Evolutionary conservation across 2,329 filamentous ascomycete species (phyloP).

Genomic region (Ilyonectria destructans): DNA sequence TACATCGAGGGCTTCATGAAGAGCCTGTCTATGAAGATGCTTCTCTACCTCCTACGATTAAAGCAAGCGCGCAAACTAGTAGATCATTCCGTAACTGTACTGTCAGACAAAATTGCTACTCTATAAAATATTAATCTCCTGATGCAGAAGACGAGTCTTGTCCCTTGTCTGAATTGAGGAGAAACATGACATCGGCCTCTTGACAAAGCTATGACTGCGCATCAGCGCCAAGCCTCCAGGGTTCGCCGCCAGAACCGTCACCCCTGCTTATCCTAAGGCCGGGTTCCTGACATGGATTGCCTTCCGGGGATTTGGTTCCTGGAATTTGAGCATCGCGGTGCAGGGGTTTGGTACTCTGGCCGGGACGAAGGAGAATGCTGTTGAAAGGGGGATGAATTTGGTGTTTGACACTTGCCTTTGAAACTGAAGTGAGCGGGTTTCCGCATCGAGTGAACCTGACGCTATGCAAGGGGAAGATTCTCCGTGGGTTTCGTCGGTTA

Average conservation of each 20-base stretch:
- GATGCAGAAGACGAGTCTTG: constrained; percentile 1
- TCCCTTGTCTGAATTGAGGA: neutral
- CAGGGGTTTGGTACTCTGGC: neutral
- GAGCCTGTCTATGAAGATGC: constrained; percentile 2
- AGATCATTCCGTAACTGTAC: neutral
- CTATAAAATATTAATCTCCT: neutral
- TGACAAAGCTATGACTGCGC: constrained; percentile 11
- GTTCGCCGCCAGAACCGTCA: neutral
- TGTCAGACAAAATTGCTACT: neutral
- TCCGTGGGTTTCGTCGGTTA: neutral
- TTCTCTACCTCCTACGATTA: neutral
- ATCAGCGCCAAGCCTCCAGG: constrained; percentile 1
- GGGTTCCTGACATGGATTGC: neutral
- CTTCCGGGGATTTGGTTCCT: constrained; percentile 17
- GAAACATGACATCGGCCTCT: neutral
- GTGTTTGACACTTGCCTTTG: neutral
- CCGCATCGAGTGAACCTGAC: neutral
- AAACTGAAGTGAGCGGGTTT: neutral
- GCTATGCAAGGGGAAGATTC: neutral
- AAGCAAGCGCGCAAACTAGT: neutral
- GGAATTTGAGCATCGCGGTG: neutral
- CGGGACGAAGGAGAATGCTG: neutral
- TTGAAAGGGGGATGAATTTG: neutral
- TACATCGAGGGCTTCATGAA: neutral
- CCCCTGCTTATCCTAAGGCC: neutral